Evolutionary conservation across 192 early-diverging fungal species (phyloP).

Genomic region (Jimgerdemannia flammicorona): DNA sequence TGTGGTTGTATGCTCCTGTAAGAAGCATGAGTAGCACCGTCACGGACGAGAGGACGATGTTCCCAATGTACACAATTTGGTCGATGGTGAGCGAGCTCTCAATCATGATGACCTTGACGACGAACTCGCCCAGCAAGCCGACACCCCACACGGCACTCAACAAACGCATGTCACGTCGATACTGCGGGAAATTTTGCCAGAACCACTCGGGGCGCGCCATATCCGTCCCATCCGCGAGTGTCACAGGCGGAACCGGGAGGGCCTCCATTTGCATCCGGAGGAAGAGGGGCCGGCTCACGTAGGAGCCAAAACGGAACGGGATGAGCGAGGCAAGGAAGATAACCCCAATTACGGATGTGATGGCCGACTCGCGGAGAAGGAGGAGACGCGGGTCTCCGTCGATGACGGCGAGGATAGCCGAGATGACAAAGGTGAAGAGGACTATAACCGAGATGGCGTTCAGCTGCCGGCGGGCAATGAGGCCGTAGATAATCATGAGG

Average conservation of each 20-base stretch:
- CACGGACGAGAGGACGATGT: slow-evolving; percentile 23
- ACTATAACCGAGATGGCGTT: slow-evolving; percentile 35
- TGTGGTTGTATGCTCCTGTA: neutral
- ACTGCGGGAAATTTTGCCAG: slow-evolving; percentile 29
- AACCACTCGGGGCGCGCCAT: slow-evolving; percentile 26
- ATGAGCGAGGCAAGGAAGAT: slow-evolving; percentile 33
- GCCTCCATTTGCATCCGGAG: slow-evolving; percentile 32
- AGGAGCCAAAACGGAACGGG: slow-evolving; percentile 23
- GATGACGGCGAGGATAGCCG: slow-evolving; percentile 33
- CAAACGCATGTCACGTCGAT: slow-evolving; percentile 25
- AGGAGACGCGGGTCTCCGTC: slow-evolving; percentile 35
- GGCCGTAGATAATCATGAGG: slow-evolving; percentile 11
- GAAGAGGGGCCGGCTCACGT: slow-evolving; percentile 32
- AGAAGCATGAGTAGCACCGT: slow-evolving; percentile 4
- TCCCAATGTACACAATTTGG: slow-evolving; percentile 31
- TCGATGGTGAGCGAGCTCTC: slow-evolving; percentile 23
- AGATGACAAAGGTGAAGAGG: slow-evolving; percentile 33
- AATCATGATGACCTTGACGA: slow-evolving; percentile 25
- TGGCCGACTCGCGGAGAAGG: slow-evolving; percentile 39
- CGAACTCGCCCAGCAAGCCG: slow-evolving; percentile 40
- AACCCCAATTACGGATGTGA: slow-evolving; percentile 31
- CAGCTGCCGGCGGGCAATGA: neutral
- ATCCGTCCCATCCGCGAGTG: slow-evolving; percentile 27
- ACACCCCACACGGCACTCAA: slow-evolving; percentile 33
- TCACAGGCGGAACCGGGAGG: slow-evolving; percentile 22